phyloP scores from a whole-genome alignment of 2,329 filamentous ascomycete genomes.

The Coniochaeta prunicola region DNA sequence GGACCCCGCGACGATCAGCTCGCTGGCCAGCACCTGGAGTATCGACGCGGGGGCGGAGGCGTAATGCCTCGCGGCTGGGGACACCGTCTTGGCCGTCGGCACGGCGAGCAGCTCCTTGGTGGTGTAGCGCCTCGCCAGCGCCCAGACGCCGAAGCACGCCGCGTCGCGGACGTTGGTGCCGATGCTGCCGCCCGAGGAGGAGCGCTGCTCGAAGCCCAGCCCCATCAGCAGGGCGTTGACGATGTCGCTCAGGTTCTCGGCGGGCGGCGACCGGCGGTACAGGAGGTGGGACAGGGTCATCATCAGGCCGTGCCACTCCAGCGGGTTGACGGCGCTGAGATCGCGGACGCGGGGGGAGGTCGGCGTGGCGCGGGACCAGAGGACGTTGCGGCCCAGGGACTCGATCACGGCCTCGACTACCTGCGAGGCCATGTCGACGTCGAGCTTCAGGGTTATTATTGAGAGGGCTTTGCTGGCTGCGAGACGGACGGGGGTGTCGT shows the following conservation, averaged over 20 bases:
- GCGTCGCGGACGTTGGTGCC: slow-evolving; percentile 92
- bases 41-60: slow-evolving; percentile 36
- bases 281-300: slow-evolving; percentile 81
- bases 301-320: slow-evolving; percentile 89
- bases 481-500: slow-evolving; percentile 84
- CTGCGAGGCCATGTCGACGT: slow-evolving; percentile 73
- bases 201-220: slow-evolving; percentile 82
- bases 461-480: slow-evolving; percentile 90
- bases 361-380: slow-evolving; percentile 28
- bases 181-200: slow-evolving; percentile 73
- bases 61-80: slow-evolving; percentile 28
- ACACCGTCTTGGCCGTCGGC: slow-evolving; percentile 33
- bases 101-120: slow-evolving; percentile 69
- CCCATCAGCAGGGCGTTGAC: slow-evolving; percentile 72
- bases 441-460: slow-evolving; percentile 73
- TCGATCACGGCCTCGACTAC: slow-evolving; percentile 82
- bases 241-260: slow-evolving; percentile 62
- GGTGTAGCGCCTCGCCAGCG: slow-evolving; percentile 77
- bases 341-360: slow-evolving; percentile 40
- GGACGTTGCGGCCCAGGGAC: slow-evolving; percentile 51
- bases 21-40: slow-evolving; percentile 70
- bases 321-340: slow-evolving; percentile 67
- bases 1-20: slow-evolving; percentile 74
- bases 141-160: slow-evolving; percentile 94
- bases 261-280: slow-evolving; percentile 74